Evolutionary conservation across 176 grass and related monocot species (phyloP), one percentile per base, ranked within the genome.

Genomic region (Ensete glaucum): DNA sequence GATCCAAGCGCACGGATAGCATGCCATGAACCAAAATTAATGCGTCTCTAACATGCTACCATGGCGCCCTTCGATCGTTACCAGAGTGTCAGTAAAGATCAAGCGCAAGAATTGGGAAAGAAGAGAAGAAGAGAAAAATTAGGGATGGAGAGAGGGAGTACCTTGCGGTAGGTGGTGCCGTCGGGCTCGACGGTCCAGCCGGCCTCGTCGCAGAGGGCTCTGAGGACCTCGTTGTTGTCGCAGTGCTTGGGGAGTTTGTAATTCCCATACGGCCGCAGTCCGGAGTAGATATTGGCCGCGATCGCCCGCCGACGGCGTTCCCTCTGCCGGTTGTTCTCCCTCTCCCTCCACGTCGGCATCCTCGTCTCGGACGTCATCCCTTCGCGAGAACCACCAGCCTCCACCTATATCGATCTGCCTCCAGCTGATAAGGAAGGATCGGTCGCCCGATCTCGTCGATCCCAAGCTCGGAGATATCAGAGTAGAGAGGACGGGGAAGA

Each of bases 141-240:
- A 60, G n/a, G 11, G 55, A 9, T 2, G 20, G 8, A 26, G 0
- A 43, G 14, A 13, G 67, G 5, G 19, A 43, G 52, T 58, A 88
- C 93, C 90, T 85, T 83, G 82, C 90, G 93, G 81, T 91, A 93
- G 75, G 93, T 97, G 74, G 85, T 90, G 69, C 93, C 93, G 76
- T 97, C 93, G 29, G 90, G 75, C 77, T 89, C 82, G 72, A 97
- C 93, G 83, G 29, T 69, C 85, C 85, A 97, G 0, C 93, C 93
- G 7, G 93, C 93, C 90, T 93, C 94, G 57, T 82, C 9, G 85
- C 88, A 90, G 52, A 97, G 77, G 25, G 90, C 88, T 79, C 48
- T 97, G 85, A 97, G 86, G 52, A 97, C 90, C 57, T 82, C 78
- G 81, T 97, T 93, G 85, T 93, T 97, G 85, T 93, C 94, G 81